These are phyloP conservation scores for Acorus gramineus DNA, from an alignment of 106 monocot genomes.

Conservation along the genomic window DNA sequence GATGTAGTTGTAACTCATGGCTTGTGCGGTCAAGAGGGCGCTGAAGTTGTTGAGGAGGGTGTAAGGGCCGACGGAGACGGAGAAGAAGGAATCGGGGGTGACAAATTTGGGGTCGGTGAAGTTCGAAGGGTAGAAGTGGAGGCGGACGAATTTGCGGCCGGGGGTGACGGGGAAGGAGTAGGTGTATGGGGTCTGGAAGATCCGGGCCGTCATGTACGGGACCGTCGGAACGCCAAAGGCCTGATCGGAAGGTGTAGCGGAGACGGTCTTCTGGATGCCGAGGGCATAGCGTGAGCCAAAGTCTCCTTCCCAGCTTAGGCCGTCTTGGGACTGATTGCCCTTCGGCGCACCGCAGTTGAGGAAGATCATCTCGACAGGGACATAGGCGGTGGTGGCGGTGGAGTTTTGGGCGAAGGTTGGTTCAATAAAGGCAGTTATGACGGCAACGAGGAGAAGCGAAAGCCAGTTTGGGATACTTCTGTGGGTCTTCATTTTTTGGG, in stretches of 20 bases:
- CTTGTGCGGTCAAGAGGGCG: conserved; percentile 4
- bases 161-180: conserved; percentile 3
- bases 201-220: conserved; percentile 5
- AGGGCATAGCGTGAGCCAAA: conserved; percentile 8
- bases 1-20: background rate
- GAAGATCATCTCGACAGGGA: too few relatives aligned
- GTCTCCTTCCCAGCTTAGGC: conserved; percentile 9
- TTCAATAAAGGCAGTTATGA: too few relatives aligned
- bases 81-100: background rate
- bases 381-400: too few relatives aligned
- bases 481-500: too few relatives aligned
- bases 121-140: conserved; percentile 6
- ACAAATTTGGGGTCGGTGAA: background rate
- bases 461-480: too few relatives aligned
- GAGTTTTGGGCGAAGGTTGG: too few relatives aligned
- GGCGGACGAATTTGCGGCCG: conserved; percentile 12
- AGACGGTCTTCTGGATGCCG: background rate
- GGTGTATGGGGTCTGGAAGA: conserved; percentile 8
- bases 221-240: background rate
- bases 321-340: background rate
- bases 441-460: too few relatives aligned
- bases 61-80: background rate
- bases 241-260: background rate
- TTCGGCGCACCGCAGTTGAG: too few relatives aligned
- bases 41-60: conserved; percentile 5